Evolutionary conservation across 2,329 filamentous ascomycete species (phyloP).

Genomic region (Periconia digitata): DNA sequence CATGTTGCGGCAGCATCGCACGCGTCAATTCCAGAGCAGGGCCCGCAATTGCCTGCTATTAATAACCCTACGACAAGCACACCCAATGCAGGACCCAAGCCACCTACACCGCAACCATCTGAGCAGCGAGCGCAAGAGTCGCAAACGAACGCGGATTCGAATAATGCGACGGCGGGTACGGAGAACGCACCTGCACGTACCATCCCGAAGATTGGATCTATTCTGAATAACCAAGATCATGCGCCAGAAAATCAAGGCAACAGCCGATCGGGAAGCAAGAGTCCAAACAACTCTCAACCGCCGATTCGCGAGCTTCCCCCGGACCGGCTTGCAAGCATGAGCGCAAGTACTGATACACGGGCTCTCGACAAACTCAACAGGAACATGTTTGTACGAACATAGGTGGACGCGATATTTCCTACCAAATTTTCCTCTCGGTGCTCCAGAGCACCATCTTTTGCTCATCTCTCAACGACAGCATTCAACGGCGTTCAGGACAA

Average conservation of each 20-base stretch:
- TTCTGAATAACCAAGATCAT: constrained; percentile 34
- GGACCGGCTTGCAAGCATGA: constrained; percentile 35
- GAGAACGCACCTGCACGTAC: constrained; percentile 35
- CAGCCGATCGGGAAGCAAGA: constrained; percentile 47
- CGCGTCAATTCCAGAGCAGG: constrained; percentile 32
- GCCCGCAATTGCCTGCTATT: constrained; percentile 40
- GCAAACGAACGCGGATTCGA: constrained; percentile 42
- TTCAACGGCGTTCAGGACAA: constrained; percentile 26
- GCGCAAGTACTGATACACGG: constrained; percentile 31
- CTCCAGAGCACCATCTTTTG: neutral
- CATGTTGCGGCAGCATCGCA: constrained; percentile 20
- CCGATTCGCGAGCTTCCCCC: constrained; percentile 35
- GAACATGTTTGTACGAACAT: constrained; percentile 33
- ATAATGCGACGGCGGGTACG: constrained; percentile 24
- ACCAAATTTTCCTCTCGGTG: neutral
- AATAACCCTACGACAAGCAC: constrained; percentile 25
- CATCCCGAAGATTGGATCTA: constrained; percentile 49
- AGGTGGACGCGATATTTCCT: constrained; percentile 1
- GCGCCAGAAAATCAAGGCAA: constrained; percentile 33
- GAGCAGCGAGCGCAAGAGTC: constrained; percentile 49
- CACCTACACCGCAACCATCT: constrained; percentile 30
- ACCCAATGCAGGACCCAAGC: constrained; percentile 22
- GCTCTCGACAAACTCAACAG: constrained; percentile 39
- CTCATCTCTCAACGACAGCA: constrained; percentile 15
- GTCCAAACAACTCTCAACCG: constrained; percentile 36